Evolutionary conservation across 495 filamentous ascomycete genomes (phyloP).

Genomic region (Penicillium alfredii): DNA sequence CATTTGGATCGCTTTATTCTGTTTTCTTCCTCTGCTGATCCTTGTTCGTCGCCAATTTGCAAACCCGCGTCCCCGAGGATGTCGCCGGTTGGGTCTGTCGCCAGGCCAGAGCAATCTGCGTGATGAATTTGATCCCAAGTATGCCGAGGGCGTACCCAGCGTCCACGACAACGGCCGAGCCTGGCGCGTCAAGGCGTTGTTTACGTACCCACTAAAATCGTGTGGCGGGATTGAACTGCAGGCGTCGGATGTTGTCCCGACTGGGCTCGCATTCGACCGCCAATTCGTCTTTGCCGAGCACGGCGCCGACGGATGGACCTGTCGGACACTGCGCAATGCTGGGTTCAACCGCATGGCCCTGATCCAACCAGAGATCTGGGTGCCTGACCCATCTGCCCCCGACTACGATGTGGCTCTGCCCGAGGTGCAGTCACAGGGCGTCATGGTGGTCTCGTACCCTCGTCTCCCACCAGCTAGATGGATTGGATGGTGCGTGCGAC

Average conservation of each 20-base stretch:
- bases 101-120: conserved; percentile 26
- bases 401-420: conserved; percentile 32
- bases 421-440: conserved; percentile 32
- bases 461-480: conserved; percentile 13
- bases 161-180: conserved; percentile 14
- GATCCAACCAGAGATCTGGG: conserved; percentile 71
- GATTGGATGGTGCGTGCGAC: conserved; percentile 5
- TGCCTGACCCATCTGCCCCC: conserved; percentile 58
- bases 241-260: conserved; percentile 56
- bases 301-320: conserved; percentile 51
- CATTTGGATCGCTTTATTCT: conserved; percentile 2
- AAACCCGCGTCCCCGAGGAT: conserved; percentile 20
- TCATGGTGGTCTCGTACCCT: conserved; percentile 36
- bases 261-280: conserved; percentile 77
- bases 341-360: conserved; percentile 66
- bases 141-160: conserved; percentile 21
- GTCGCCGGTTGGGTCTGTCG: conserved; percentile 31
- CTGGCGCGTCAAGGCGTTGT: conserved; percentile 71
- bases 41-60: neutral
- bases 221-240: conserved; percentile 74
- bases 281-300: conserved; percentile 77
- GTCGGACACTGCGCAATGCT: conserved; percentile 65
- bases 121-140: conserved; percentile 35
- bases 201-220: conserved; percentile 84
- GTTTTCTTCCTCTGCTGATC: conserved; percentile 2